phyloP scores from a whole-genome alignment of 1,139 yeast species.

The Debaryomyces udenii region DNA sequence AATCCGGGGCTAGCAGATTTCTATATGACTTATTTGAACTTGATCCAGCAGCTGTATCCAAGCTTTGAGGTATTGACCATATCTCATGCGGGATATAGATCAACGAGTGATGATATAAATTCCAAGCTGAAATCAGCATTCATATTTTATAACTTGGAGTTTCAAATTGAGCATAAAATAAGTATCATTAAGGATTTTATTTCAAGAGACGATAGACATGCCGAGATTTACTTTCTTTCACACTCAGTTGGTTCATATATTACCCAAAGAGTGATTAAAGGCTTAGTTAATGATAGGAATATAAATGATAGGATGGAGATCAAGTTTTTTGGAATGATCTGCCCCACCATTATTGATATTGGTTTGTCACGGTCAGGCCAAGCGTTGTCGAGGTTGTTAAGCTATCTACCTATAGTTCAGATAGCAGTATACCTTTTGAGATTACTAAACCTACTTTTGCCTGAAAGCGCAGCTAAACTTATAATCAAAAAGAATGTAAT shows the following conservation, averaged over 20 bases:
- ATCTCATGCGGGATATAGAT: slow-evolving; percentile 57
- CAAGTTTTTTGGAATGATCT: slow-evolving; percentile 57
- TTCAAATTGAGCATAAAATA: slow-evolving; percentile 56
- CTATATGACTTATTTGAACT: slow-evolving; percentile 52
- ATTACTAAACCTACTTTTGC: slow-evolving; percentile 19
- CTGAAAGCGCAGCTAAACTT: slow-evolving; percentile 24
- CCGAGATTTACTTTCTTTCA: slow-evolving; percentile 51
- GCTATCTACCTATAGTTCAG: slow-evolving; percentile 36
- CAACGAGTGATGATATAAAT: slow-evolving; percentile 23
- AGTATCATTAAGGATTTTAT: slow-evolving; percentile 38
- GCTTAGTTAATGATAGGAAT: slow-evolving; percentile 24
- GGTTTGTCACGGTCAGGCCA: slow-evolving; percentile 55
- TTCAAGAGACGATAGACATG: slow-evolving; percentile 17
- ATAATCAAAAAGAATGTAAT: slow-evolving; percentile 28
- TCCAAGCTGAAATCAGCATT: slow-evolving; percentile 15
- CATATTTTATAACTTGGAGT: slow-evolving; percentile 41
- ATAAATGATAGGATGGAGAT: slow-evolving; percentile 24
- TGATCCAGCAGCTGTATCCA: slow-evolving; percentile 47
- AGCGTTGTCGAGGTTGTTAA: slow-evolving; percentile 32
- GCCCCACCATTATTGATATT: slow-evolving; percentile 66
- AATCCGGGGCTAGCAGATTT: slow-evolving; percentile 68
- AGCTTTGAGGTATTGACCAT: slow-evolving; percentile 52
- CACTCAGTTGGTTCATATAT: slow-evolving; percentile 69
- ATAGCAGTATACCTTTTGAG: slow-evolving; percentile 20
- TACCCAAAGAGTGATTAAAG: slow-evolving; percentile 49